Evolutionary conservation across 306 rosid species (phyloP).

Genomic region (Purshia tridentata): DNA sequence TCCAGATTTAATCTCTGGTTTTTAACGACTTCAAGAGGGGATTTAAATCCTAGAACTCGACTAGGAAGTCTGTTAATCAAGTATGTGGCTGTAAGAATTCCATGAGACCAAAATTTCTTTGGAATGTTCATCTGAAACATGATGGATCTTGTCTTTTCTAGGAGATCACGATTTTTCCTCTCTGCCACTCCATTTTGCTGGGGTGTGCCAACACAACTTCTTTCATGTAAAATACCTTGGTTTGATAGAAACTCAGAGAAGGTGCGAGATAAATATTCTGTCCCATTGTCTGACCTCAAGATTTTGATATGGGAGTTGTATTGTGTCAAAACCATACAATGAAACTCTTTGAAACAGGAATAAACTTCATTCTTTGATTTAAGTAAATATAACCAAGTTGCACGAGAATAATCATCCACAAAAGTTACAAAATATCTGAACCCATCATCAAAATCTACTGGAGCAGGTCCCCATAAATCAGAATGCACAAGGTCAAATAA

Average conservation of each 20-base stretch:
- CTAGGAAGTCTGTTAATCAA: too few species aligned
- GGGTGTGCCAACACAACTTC: not conserved
- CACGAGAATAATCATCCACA: not conserved
- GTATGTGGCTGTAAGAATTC: too few species aligned
- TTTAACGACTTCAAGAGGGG: too few species aligned
- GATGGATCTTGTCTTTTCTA: not conserved
- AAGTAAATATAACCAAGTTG: not conserved
- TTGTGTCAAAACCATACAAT: not conserved
- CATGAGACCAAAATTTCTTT: too few species aligned
- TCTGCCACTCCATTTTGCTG: not conserved
- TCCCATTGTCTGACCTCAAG: not conserved
- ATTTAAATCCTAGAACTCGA: too few species aligned
- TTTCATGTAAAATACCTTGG: conserved; percentile 6
- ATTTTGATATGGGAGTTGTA: not conserved
- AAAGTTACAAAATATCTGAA: conserved; percentile 1
- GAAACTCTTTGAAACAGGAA: not conserved
- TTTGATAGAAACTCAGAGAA: not conserved
- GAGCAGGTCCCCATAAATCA: conserved; percentile 14
- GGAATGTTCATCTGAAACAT: too few species aligned
- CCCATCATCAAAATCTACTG: not conserved
- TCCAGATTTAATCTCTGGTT: too few species aligned
- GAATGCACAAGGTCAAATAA: conserved; percentile 11
- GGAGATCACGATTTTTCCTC: not conserved
- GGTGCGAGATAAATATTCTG: not conserved
- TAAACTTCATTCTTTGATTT: not conserved